Percentiles rank a stretch among this genome's conserved stretches.
phyloP scores from a whole-genome alignment of 1,139 yeast genomes.

The Ogataea hybrid region DNA sequence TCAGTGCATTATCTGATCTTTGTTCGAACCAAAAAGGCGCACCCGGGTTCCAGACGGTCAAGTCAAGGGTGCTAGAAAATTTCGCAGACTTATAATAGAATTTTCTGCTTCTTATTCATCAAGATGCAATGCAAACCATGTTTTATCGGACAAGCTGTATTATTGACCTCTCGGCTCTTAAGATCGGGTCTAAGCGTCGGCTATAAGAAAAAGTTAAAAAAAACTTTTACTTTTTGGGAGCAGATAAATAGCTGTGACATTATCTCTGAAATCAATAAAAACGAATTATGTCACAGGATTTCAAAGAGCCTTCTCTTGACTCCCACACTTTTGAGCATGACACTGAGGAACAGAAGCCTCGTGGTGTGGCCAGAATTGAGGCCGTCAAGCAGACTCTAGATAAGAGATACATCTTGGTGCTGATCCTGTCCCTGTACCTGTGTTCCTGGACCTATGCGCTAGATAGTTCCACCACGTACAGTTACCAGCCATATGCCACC shows the following conservation, averaged over 20 bases:
- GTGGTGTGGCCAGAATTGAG: slow-evolving; percentile 6
- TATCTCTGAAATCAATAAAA: background rate
- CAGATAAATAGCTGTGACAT: background rate
- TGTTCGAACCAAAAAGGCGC: slow-evolving; percentile 18
- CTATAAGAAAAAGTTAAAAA: background rate
- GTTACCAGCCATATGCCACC: slow-evolving; percentile 36
- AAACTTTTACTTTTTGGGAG: background rate
- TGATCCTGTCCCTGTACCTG: slow-evolving; percentile 7
- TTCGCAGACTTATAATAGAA: no score
- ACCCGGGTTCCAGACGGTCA: slow-evolving; percentile 8
- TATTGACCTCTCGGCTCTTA: background rate
- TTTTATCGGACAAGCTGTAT: background rate
- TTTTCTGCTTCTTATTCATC: background rate
- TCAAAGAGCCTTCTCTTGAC: background rate
- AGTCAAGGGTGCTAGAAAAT: slow-evolving; percentile 4
- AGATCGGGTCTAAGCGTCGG: background rate
- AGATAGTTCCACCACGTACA: slow-evolving; percentile 38
- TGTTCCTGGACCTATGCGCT: slow-evolving; percentile 38
- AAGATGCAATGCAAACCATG: background rate
- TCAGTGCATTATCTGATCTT: slow-evolving; percentile 17
- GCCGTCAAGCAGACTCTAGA: slow-evolving; percentile 1
- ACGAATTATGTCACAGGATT: background rate
- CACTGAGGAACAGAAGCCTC: background rate
- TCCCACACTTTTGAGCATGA: background rate
- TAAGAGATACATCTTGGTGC: slow-evolving; percentile 1